A percentile compares a stretch with the other conserved stretches of the same genome.
Conservation (phyloP, 768 basidiomycete species). For the Lyophyllum atratum region DNA sequence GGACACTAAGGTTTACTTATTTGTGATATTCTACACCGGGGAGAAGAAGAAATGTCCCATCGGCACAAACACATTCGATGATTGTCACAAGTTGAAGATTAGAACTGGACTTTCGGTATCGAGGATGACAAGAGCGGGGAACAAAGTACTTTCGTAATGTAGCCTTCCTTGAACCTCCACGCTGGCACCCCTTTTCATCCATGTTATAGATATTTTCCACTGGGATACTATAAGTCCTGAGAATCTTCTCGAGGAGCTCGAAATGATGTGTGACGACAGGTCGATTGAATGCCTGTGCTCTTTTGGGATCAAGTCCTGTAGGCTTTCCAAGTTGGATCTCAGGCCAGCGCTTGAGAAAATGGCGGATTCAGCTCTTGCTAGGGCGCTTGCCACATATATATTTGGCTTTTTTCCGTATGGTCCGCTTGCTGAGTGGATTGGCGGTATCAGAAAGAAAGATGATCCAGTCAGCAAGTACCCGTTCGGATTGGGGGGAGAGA, state of each 20-base stretch:
- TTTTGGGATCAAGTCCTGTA: constrained; percentile 32
- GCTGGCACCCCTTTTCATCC: constrained; percentile 37
- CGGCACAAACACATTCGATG: constrained; percentile 40
- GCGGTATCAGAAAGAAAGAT: neutral
- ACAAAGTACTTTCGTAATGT: constrained; percentile 23
- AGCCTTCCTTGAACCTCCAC: constrained; percentile 29
- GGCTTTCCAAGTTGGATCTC: neutral
- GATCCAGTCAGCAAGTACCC: constrained; percentile 9
- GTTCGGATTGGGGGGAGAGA: neutral
- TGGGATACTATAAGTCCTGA: constrained; percentile 27
- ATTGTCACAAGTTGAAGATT: constrained; percentile 43
- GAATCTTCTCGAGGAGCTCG: constrained; percentile 14
- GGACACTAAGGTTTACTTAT: too few relatives aligned
- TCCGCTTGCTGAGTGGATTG: neutral
- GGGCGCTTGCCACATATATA: neutral
- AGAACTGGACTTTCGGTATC: constrained; percentile 27
- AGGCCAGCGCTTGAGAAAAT: neutral
- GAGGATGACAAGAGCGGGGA: neutral
- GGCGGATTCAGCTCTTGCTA: neutral
- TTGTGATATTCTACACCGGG: too few relatives aligned
- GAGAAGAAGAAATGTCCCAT: constrained; percentile 31
- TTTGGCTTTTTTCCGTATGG: constrained; percentile 1
- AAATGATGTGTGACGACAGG: constrained; percentile 28
- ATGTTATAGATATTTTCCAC: constrained; percentile 33
- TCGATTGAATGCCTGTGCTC: constrained; percentile 33